Evolutionary conservation across 495 filamentous ascomycete genomes (phyloP), one percentile per base, ranked within the genome.

Genomic region (Aspergillus homomorphus): DNA sequence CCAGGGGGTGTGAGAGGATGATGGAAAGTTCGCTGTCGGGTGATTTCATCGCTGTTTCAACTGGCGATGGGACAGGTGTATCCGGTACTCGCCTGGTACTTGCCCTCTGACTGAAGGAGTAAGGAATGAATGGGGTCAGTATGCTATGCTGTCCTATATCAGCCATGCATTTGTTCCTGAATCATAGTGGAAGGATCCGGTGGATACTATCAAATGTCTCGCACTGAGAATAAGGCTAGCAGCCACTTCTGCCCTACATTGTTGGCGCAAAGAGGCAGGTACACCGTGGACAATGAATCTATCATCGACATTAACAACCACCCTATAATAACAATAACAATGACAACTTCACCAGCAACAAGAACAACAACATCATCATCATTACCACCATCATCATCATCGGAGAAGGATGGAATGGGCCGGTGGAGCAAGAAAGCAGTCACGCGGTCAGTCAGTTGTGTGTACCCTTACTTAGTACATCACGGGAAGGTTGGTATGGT

Each of bases 391-490:
- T 56, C 45, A 45, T 24, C 26, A 26, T 24, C 51, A 30, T 42
- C 41, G 42, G n/a, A n/a, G 23, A 57, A 33, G 45, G 53, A 51
- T 28, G 51, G 60, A 62, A 62, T 54, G 51, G 46, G 41, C 43
- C 6, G 55, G 56, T 62, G 60, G 60, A 58, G 60, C 21, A 54
- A 38, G 4, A 23, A 19, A n/a, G 51, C 21, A 62, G 60, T 62
- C 60, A 62, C 60, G 60, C 60, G 60, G 59, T 54, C 51, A 52
- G 24, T 22, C 44, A 48, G 54, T 62, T 28, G 23, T 2, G 15
- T 51, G 43, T 54, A 62, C 60, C 60, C 51, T 57, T 56, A 56
- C 54, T 55, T 48, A 57, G 28, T 45, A 49, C 45, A 16, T 23
- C 55, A 19, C 18, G 28, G 51, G 21, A 42, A 41, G 16, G 23